Evolutionary conservation across 352 stramenopile species (phyloP), one percentile per base, ranked within the genome.

Genomic region (Pythium coloratum): DNA sequence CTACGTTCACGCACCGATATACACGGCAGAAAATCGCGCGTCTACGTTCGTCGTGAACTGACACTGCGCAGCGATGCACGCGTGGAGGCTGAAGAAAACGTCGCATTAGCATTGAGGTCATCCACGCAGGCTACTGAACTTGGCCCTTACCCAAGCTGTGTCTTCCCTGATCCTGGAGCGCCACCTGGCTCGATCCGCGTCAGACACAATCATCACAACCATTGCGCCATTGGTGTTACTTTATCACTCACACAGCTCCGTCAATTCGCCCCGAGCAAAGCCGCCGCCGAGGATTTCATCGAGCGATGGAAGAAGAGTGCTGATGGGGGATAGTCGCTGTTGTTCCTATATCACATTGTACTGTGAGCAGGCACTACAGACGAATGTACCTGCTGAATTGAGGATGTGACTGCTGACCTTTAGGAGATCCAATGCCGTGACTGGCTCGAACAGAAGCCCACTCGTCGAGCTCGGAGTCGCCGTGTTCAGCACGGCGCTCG

Each of bases 111-210:
- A 44, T 13, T 0, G 8, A 44, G 8, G 10, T 44, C 6, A 44
- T 16, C 38, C 38, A 24, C 20, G 20, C 20, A 24, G 20, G 20
- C 20, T 24, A 24, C 20, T 24, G 20, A 24, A 58, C 9, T 24
- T 7, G 33, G 7, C n/a, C 67, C 57, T 18, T 42, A 93, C 87
- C 73, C 77, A 10, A 95, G 65, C 56, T 95, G 88, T 10, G 88
- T 94, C 70, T 94, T 95, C 3, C 86, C 88, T 18, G 76, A 78
- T 2, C 84, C 88, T 34, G 88, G 86, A 32, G 72, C 73, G 33
- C 88, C 88, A 65, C 84, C 86, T 90, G 9, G 9, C 33, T 38
- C 33, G 33, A 38, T 9, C 5, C 33, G 5, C 9, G 5, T 38
- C 33, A 38, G 33, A 38, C 33, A 38, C 33, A 38, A 9, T 38